Evolutionary conservation across 208 protist species (phyloP), one percentile per base, ranked within the genome.

Genomic region (Novymonas esmeraldas): DNA sequence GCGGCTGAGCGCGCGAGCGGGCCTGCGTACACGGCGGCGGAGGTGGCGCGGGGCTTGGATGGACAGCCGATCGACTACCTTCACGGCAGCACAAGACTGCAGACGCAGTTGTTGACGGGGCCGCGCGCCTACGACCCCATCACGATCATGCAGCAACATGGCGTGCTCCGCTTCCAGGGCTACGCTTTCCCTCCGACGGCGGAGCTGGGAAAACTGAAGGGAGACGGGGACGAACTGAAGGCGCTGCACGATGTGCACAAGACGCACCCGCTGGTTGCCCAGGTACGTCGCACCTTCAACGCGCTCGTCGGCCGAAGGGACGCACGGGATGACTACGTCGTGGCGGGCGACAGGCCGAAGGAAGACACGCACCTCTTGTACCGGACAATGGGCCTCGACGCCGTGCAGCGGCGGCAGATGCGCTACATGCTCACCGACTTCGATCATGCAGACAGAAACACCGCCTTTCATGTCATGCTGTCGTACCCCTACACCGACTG

Each of bases 401-500:
- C 80, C 31, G 74, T 93, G 31, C 91, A 96, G 76, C 84, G 88
- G 13, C 76, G 88, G 31, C 86, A 96, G 74, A 86, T 92, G 76
- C 83, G 87, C 26, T 91, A 83, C 67, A 93, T 94, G 86, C 81
- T 94, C 34, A 91, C 82, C 3, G 91, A 96, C 64, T 93, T 94
- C 65, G 87, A 94, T 63, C 82, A 93, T 72, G 66, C 56, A 7
- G 87, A 96, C 73, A 77, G 84, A 31, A 70, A 90, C 55, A 93
- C 81, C 24, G 62, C 87, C 29, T 94, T 94, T 54, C 90, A 96
- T 62, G 87, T 96, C 11, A 94, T 96, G 90, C 90, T 93, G 87
- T 86, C 87, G n/a, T 96, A 96, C 66, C 90, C 90, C 11, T 96
- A 96, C 79, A 87, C 87, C 11, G 86, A 96, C 45, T 94, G 87